Conservation (phyloP, 352 stramenopile genomes). For the Pythium insidiosum region DNA sequence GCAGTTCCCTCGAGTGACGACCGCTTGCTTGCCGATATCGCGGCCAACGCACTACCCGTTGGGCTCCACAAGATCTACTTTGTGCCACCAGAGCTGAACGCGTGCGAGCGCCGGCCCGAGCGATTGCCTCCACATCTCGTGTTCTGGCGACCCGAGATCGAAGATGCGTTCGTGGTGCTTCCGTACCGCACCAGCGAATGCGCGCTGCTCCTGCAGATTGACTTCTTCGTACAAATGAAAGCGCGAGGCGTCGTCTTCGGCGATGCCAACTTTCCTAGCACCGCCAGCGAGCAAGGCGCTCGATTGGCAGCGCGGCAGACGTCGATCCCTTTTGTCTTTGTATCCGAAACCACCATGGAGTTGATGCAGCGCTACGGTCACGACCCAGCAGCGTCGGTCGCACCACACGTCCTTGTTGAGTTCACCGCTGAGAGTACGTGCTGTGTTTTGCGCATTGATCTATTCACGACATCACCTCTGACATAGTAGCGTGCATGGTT, state of each 20-base stretch:
- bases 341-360: constrained; percentile 15
- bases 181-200: constrained; percentile 22
- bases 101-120: constrained; percentile 24
- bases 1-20: too few species aligned
- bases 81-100: constrained; percentile 17
- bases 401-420: constrained; percentile 39
- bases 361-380: constrained; percentile 2
- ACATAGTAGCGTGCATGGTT: too few species aligned
- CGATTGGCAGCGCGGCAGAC: constrained; percentile 15
- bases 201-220: constrained; percentile 29
- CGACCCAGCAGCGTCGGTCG: background rate
- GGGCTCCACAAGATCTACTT: constrained; percentile 26
- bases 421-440: constrained; percentile 58
- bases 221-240: constrained; percentile 25
- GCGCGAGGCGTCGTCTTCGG: constrained; percentile 38
- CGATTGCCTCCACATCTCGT: constrained; percentile 11
- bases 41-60: too few species aligned
- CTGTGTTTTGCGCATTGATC: too few species aligned
- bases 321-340: constrained; percentile 40
- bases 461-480: too few species aligned
- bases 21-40: too few species aligned
- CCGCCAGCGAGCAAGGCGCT: constrained; percentile 10
- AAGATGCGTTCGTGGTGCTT: constrained; percentile 19
- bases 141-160: constrained; percentile 11
- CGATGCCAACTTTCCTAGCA: constrained; percentile 20